Percentiles rank a stretch among this genome's conserved stretches.
phyloP scores from a whole-genome alignment of 2,329 filamentous ascomycete species.

The Chalara sp. region DNA sequence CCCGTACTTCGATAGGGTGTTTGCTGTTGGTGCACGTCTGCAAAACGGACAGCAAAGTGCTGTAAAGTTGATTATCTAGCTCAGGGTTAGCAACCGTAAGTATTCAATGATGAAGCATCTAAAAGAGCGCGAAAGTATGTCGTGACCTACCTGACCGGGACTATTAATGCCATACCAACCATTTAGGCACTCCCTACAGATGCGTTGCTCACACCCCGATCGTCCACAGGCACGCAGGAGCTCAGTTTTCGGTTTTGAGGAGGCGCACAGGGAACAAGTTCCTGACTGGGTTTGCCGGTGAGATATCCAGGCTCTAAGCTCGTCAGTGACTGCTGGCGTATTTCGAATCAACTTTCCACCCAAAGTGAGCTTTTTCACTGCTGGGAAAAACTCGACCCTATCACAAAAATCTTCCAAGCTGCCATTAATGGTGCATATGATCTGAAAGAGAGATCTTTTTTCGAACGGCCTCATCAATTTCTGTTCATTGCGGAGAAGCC shows the following conservation, averaged over 20 bases:
- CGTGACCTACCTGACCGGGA: neutral
- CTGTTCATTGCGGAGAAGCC: constrained; percentile 10
- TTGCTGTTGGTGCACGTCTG: constrained; percentile 9
- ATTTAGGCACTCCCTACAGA: constrained; percentile 10
- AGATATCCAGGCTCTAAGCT: constrained; percentile 12
- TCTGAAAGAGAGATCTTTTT: constrained; percentile 11
- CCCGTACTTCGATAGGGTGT: constrained; percentile 12
- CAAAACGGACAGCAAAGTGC: constrained; percentile 14
- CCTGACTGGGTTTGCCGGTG: constrained; percentile 6
- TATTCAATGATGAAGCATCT: no score
- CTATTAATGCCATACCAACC: constrained; percentile 14
- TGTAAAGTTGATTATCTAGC: constrained; percentile 12
- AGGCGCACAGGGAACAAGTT: constrained; percentile 14
- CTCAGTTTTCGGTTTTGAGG: constrained; percentile 6
- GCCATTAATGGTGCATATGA: constrained; percentile 5
- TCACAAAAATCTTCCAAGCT: constrained; percentile 3
- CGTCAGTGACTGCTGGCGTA: neutral
- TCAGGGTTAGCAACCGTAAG: no score
- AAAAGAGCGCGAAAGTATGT: no score
- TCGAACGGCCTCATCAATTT: constrained; percentile 12
- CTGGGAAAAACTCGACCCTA: constrained; percentile 10
- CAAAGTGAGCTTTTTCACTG: constrained; percentile 2
- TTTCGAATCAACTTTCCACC: constrained; percentile 13
- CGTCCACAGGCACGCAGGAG: constrained; percentile 10
- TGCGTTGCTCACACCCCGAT: constrained; percentile 6